Evolutionary conservation across 192 early-diverging fungal genomes (phyloP).

Genomic region (Coemansia sp.): DNA sequence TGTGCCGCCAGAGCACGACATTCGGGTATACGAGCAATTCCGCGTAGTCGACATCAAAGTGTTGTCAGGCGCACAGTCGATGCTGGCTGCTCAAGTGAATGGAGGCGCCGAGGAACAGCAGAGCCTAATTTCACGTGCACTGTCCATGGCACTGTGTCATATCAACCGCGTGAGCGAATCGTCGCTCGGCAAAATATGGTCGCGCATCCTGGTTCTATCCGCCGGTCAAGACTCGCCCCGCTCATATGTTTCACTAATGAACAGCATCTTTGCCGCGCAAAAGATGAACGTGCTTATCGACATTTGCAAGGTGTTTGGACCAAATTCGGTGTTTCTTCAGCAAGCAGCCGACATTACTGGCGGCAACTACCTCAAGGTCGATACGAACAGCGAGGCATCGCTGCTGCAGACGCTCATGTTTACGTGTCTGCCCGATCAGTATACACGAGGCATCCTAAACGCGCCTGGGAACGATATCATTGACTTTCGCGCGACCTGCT

Average conservation of each 20-base stretch:
- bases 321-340: constrained; percentile 83
- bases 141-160: constrained; percentile 51
- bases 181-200: constrained; percentile 36
- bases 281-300: constrained; percentile 86
- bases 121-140: constrained; percentile 38
- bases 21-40: constrained; percentile 53
- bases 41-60: constrained; percentile 34
- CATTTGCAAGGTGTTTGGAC: constrained; percentile 76
- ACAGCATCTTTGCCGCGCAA: constrained; percentile 96
- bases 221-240: constrained; percentile 80
- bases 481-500: constrained; percentile 93
- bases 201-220: constrained; percentile 81
- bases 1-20: constrained; percentile 11
- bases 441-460: constrained; percentile 65
- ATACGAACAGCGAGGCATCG: constrained; percentile 56
- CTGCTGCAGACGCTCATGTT: constrained; percentile 88
- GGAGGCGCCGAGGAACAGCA: constrained; percentile 17
- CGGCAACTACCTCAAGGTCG: constrained; percentile 76
- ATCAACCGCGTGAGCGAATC: constrained; percentile 26
- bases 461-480: constrained; percentile 75
- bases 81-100: constrained; percentile 1
- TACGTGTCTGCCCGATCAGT: constrained; percentile 68
- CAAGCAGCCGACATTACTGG: constrained; percentile 88
- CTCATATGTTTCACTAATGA: constrained; percentile 97
- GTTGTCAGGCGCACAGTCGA: constrained; percentile 24